A percentile compares a stretch with the other conserved stretches of the same genome.
Conservation (phyloP, 805 yeast genomes). For the Wickerhamomyces strasburgensis region DNA sequence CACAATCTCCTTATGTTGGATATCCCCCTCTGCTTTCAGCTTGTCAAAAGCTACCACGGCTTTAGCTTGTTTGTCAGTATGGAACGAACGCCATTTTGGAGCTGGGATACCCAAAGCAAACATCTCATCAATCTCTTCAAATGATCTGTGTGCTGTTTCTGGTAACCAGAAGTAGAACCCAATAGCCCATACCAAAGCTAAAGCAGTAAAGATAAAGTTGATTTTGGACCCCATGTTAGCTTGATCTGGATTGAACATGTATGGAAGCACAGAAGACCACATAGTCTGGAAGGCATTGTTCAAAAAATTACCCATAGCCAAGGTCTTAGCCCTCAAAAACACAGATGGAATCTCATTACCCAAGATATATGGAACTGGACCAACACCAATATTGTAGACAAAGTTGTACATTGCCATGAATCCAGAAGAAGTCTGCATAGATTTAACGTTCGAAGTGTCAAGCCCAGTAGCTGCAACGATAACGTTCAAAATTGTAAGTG, state of each 20-base stretch:
- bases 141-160: slow-evolving; percentile 49
- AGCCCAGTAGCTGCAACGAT: slow-evolving; percentile 25
- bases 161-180: slow-evolving; percentile 48
- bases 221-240: slow-evolving; percentile 40
- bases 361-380: slow-evolving; percentile 34
- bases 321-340: slow-evolving; percentile 35
- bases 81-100: slow-evolving; percentile 22
- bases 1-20: neutral
- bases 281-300: slow-evolving; percentile 30
- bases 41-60: slow-evolving; percentile 6
- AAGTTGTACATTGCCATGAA: slow-evolving; percentile 26
- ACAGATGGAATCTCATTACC: slow-evolving; percentile 35
- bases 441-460: slow-evolving; percentile 6
- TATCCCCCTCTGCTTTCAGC: slow-evolving; percentile 4
- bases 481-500: slow-evolving; percentile 22
- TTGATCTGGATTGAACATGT: slow-evolving; percentile 38
- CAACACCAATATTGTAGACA: slow-evolving; percentile 32
- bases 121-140: slow-evolving; percentile 51
- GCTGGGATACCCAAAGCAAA: slow-evolving; percentile 31
- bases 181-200: slow-evolving; percentile 25
- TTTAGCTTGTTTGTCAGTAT: slow-evolving; percentile 6
- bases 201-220: slow-evolving; percentile 39
- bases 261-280: slow-evolving; percentile 36
- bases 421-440: slow-evolving; percentile 24
- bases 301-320: slow-evolving; percentile 28